Percentiles rank a stretch among this genome's conserved stretches.
Evolutionary conservation across 352 stramenopile genomes (phyloP).

Genomic region (Globisporangium cederbergense): DNA sequence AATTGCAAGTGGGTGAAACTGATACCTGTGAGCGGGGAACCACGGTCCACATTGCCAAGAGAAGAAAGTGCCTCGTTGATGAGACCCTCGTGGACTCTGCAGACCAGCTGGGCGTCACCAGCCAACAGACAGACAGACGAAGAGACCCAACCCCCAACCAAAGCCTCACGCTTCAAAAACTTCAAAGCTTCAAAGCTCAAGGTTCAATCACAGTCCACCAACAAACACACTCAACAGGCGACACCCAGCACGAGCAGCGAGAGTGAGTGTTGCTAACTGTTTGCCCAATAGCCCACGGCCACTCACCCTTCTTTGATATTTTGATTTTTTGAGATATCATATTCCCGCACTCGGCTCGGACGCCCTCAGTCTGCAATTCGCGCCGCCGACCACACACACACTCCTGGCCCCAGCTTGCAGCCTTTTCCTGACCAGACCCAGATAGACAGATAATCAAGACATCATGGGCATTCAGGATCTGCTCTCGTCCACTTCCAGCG

Average conservation of each 20-base stretch:
- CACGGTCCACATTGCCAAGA: background rate
- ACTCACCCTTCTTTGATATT: background rate
- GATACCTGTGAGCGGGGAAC: too few relatives aligned
- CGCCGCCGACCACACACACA: background rate
- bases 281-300: background rate
- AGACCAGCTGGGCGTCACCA: background rate
- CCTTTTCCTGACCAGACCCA: background rate
- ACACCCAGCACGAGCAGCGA: background rate
- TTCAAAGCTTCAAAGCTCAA: background rate
- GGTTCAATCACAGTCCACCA: background rate
- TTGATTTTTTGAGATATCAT: constrained; percentile 13
- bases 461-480: constrained; percentile 14
- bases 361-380: constrained; percentile 9
- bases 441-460: background rate
- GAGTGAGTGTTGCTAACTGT: background rate
- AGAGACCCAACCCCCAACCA: background rate
- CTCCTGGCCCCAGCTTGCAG: background rate
- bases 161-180: background rate
- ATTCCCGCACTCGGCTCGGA: background rate
- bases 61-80: background rate
- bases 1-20: background rate
- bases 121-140: constrained; percentile 3
- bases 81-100: background rate
- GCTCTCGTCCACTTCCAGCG: constrained; percentile 9
- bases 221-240: background rate